Base-by-base conservation (phyloP, 768 basidiomycete genomes). In the Lentinula detonsa region DNA sequence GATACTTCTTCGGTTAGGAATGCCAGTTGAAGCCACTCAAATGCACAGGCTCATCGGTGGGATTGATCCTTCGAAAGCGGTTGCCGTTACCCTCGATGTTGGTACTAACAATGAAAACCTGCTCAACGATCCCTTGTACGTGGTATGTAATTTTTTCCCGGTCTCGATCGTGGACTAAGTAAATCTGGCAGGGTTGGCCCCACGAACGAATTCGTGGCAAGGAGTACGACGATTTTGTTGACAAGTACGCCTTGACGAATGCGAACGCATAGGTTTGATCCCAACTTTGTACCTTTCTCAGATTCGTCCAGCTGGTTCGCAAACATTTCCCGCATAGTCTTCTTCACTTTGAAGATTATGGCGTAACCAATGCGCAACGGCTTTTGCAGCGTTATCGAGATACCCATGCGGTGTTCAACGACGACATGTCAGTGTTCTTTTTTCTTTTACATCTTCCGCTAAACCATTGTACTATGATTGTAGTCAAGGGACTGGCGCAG, bases 271-370 rank as follows among this genome's bases (percentile, higher is more conserved):
- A 28, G 28, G 28, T 28, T 28, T 28, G 28, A 28, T 28, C 28
- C 28, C 4, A 3, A 33, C 52, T 18, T 8, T 13, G 13, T 28
- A n/a, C 28, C 35, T 48, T 34, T 15, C 23, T n/a, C 63, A 88
- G 87, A 65, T 91, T 94, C 66, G 84, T 93, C 3, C 86, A 87
- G 64, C 77, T 93, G 10, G 85, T 93, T 6, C 80, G 85, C 50
- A 92, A 91, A 69, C 71, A 92, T 68, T 80, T 82, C 63, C 87
- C 88, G 0, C 75, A 79, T 28, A 76, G 80, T 67, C 77, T 93
- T 3, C 74, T 91, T 3, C 92, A 95, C 69, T 93, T 94, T 59
- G 92, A 95, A 68, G 91, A 94, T 66, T 93, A 93, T 63, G 91
- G 91, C 3, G 85, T 90, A 2, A 79, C 80, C 33, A 93, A 93